Percentiles rank a stretch among this genome's conserved stretches.
phyloP scores from a whole-genome alignment of 495 filamentous ascomycete species.

The Sordaria brevicollis region DNA sequence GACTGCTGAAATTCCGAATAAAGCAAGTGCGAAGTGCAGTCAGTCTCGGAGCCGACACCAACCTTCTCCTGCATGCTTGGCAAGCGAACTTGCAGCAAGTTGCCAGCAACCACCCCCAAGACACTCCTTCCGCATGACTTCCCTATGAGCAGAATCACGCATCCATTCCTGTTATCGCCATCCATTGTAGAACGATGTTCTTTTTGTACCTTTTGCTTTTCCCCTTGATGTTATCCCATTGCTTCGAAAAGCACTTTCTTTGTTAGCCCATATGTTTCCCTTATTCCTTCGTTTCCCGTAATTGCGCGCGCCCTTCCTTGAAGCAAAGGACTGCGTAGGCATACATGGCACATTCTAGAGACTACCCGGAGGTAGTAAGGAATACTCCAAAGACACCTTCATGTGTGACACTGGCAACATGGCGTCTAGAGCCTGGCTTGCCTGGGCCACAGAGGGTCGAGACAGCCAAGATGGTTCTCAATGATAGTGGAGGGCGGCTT shows the following conservation, averaged over 20 bases:
- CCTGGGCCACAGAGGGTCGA: background rate
- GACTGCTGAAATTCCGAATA: no score
- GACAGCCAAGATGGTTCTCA: background rate
- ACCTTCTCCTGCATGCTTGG: background rate
- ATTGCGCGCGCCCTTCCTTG: no score
- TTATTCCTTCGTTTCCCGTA: no score
- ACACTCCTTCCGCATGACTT: background rate
- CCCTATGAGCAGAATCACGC: background rate
- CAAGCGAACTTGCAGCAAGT: background rate
- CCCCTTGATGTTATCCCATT: no score
- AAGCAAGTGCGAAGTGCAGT: no score
- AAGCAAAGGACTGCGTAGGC: background rate
- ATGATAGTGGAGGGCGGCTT: background rate
- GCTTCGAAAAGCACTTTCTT: no score
- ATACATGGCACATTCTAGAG: no score
- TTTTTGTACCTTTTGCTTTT: background rate
- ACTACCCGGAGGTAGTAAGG: background rate
- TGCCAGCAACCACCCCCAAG: background rate
- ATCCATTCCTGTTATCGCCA: background rate
- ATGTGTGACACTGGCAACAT: background rate
- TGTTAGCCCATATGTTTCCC: no score
- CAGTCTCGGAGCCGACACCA: no score
- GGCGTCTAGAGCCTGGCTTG: background rate
- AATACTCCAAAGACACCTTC: background rate
- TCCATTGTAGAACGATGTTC: background rate